Conservation (phyloP, 345 rosid genomes). For the Aurinia saxatilis region DNA sequence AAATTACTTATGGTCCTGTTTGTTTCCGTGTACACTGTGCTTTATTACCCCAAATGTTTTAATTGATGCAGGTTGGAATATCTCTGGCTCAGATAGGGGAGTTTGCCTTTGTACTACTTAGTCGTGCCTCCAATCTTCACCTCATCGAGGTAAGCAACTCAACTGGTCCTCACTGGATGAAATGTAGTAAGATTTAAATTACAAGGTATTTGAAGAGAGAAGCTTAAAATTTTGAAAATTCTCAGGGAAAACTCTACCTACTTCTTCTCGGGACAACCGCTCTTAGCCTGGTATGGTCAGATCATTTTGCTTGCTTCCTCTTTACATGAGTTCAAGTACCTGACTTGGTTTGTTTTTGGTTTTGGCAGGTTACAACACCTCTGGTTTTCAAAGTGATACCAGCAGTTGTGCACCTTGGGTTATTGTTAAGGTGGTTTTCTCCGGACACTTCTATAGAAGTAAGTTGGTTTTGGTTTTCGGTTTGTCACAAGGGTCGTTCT, state of each 20-base stretch:
- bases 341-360: conserved; percentile 5
- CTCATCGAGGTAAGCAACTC: conserved; percentile 63
- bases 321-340: background rate
- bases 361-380: conserved; percentile 43
- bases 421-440: conserved; percentile 40
- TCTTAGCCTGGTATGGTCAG: conserved; percentile 56
- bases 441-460: conserved; percentile 39
- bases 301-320: background rate
- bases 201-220: conserved; percentile 4
- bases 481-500: conserved; percentile 4
- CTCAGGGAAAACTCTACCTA: conserved; percentile 67
- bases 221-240: background rate
- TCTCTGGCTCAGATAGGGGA: conserved; percentile 90
- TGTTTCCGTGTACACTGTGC: background rate
- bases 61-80: conserved; percentile 30
- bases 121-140: conserved; percentile 89
- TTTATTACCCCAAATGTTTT: background rate
- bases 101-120: conserved; percentile 81
- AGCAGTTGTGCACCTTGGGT: conserved; percentile 41
- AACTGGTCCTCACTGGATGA: background rate
- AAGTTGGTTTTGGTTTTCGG: background rate
- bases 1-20: background rate
- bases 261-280: conserved; percentile 90
- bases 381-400: conserved; percentile 46
- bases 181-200: background rate